Percentiles rank a stretch among this genome's conserved stretches.
These are phyloP conservation scores for Zea luxurians DNA, from an alignment of 176 grass and related monocot genomes.

Conservation along the genomic window DNA sequence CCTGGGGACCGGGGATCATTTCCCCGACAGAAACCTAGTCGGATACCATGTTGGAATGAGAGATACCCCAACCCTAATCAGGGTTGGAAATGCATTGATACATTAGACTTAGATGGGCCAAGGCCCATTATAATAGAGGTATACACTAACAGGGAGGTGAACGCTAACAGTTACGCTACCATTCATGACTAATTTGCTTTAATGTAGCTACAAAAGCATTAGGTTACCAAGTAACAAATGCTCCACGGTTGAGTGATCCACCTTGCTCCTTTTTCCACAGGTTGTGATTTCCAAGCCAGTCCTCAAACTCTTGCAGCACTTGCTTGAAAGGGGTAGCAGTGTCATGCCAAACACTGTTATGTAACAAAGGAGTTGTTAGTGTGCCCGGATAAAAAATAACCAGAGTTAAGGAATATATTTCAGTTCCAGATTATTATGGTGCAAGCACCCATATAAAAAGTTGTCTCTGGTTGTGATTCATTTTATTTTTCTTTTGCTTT, in stretches of 20 bases:
- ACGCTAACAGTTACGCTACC: too few relatives aligned
- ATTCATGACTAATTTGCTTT: neutral
- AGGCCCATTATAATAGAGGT: too few relatives aligned
- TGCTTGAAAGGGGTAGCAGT: conserved; percentile 79
- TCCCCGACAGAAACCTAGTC: too few relatives aligned
- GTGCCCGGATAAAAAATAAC: neutral
- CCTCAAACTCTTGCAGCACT: conserved; percentile 72
- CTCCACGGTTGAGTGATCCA: conserved; percentile 65
- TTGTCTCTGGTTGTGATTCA: neutral
- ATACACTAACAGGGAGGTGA: too few relatives aligned
- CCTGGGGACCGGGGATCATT: too few relatives aligned
- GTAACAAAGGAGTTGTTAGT: conserved; percentile 14
- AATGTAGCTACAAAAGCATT: conserved; percentile 5
- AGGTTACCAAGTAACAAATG: conserved; percentile 85
- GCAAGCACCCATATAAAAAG: conserved; percentile 3
- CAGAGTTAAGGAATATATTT: conserved; percentile 21
- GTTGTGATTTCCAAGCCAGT: conserved; percentile 67
- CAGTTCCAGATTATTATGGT: conserved; percentile 30
- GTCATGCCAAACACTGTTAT: conserved; percentile 86
- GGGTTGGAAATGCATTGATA: too few relatives aligned
- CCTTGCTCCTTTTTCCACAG: conserved; percentile 74
- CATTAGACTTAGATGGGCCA: too few relatives aligned
- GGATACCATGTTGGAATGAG: too few relatives aligned
- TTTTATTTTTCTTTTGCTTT: neutral
- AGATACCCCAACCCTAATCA: too few relatives aligned